A percentile compares a stretch with the other conserved stretches of the same genome.
phyloP scores from a whole-genome alignment of 805 yeast species.

The Candida taoyuanica region DNA sequence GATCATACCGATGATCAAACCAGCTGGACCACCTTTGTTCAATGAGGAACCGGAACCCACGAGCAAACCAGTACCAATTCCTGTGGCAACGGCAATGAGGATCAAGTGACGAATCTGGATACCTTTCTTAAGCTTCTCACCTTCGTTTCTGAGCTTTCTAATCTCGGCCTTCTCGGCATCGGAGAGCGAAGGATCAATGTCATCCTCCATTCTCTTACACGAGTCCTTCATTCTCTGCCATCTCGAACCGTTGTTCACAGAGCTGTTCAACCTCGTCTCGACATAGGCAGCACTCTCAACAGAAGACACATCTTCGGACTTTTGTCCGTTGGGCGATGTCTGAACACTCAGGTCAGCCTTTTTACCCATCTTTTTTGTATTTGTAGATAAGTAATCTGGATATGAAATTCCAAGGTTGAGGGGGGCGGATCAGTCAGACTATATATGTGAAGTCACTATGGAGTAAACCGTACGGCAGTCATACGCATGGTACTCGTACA shows the following conservation, averaged over 20 bases:
- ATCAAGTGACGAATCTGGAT: conserved; percentile 53
- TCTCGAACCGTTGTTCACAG: conserved; percentile 4
- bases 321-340: conserved; percentile 11
- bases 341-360: conserved; percentile 8
- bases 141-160: conserved; percentile 19
- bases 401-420: not conserved
- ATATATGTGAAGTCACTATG: too few relatives aligned
- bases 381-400: not conserved
- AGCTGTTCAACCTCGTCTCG: conserved; percentile 12
- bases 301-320: conserved; percentile 20
- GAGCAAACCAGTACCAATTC: conserved; percentile 72
- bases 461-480: too few relatives aligned
- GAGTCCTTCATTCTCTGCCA: conserved; percentile 32
- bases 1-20: conserved; percentile 51
- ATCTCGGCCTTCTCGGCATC: conserved; percentile 36
- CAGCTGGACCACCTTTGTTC: conserved; percentile 60
- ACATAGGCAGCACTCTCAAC: conserved; percentile 20
- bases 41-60: conserved; percentile 64
- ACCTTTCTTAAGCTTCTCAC: conserved; percentile 34
- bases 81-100: conserved; percentile 72
- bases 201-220: conserved; percentile 31
- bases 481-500: too few relatives aligned
- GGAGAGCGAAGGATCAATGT: conserved; percentile 35
- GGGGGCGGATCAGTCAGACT: not conserved
- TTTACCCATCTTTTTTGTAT: conserved; percentile 6